Conservation (phyloP, 2,329 filamentous ascomycete genomes). For the Zarea fungicola region DNA sequence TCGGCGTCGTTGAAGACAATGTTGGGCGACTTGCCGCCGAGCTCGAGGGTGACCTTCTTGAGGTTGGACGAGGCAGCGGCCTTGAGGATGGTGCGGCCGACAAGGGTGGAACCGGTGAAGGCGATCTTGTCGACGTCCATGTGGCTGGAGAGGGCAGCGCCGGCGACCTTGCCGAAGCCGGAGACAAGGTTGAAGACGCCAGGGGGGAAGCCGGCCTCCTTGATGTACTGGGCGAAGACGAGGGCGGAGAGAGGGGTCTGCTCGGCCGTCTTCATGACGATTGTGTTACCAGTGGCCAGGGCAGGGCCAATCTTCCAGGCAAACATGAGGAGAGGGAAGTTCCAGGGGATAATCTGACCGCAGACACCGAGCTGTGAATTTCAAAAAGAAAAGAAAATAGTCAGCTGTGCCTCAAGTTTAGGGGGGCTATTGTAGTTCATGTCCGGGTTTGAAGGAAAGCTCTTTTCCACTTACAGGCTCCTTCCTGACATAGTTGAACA, state of each 20-base stretch:
- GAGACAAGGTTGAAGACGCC: slow-evolving; percentile 69
- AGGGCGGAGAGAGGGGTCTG: slow-evolving; percentile 66
- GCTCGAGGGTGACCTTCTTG: slow-evolving; percentile 72
- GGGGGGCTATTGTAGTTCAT: too few relatives aligned
- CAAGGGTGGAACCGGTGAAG: slow-evolving; percentile 67
- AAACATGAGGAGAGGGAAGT: slow-evolving; percentile 72
- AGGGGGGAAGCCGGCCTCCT: slow-evolving; percentile 69
- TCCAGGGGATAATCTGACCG: slow-evolving; percentile 80
- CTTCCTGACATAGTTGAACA: slow-evolving; percentile 74
- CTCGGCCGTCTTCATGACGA: slow-evolving; percentile 68
- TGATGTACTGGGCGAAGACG: slow-evolving; percentile 55
- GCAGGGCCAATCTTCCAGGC: slow-evolving; percentile 73
- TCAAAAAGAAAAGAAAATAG: too few relatives aligned
- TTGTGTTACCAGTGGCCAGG: slow-evolving; percentile 61
- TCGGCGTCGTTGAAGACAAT: slow-evolving; percentile 70
- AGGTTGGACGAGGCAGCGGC: slow-evolving; percentile 66
- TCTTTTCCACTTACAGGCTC: slow-evolving; percentile 55
- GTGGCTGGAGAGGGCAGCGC: slow-evolving; percentile 65
- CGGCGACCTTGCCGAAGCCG: slow-evolving; percentile 69
- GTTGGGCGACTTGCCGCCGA: slow-evolving; percentile 71
- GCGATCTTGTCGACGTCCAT: slow-evolving; percentile 75
- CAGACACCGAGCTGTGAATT: slow-evolving; percentile 64
- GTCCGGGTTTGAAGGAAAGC: too few relatives aligned
- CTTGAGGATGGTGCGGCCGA: slow-evolving; percentile 70
- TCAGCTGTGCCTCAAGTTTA: too few relatives aligned